Conservation (phyloP, 2,329 filamentous ascomycete species). For the Claviceps pusilla region DNA sequence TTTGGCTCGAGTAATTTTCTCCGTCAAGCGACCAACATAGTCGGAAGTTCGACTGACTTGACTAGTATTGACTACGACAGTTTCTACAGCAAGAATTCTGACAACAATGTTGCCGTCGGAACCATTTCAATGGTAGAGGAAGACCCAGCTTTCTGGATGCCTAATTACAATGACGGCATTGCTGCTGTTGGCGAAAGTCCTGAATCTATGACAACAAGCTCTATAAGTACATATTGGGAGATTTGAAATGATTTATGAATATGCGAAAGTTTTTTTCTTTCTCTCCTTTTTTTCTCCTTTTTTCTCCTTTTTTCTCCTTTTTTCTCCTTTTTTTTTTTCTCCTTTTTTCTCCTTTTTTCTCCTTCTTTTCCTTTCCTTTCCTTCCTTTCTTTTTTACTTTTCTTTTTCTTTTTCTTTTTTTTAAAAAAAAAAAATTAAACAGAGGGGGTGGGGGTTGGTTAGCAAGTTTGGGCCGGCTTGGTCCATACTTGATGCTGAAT, state of each 20-base stretch:
- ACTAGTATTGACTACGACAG: slow-evolving; percentile 39
- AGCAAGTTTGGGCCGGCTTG: neutral
- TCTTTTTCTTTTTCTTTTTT: no score
- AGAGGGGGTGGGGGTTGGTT: no score
- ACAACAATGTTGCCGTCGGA: slow-evolving; percentile 22
- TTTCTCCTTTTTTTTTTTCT: no score
- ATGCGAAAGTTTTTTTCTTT: neutral
- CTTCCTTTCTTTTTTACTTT: no score
- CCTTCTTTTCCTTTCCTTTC: no score
- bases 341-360: no score
- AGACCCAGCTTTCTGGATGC: slow-evolving; percentile 34
- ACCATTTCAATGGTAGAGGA: slow-evolving; percentile 37
- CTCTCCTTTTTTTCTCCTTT: no score
- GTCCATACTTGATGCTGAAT: neutral
- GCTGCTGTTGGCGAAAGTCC: slow-evolving; percentile 21
- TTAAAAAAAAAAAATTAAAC: no score
- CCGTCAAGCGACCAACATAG: slow-evolving; percentile 29
- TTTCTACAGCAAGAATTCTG: slow-evolving; percentile 35
- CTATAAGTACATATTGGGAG: slow-evolving; percentile 21
- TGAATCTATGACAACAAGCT: slow-evolving; percentile 18
- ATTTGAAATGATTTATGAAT: slow-evolving; percentile 13
- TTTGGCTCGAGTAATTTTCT: slow-evolving; percentile 31
- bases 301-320: no score
- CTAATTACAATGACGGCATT: slow-evolving; percentile 27
- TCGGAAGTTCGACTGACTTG: slow-evolving; percentile 27